A percentile compares a stretch with the other conserved stretches of the same genome.
Evolutionary conservation across 257 asterid genomes (phyloP).

Genomic region (Leptodermis oblonga): DNA sequence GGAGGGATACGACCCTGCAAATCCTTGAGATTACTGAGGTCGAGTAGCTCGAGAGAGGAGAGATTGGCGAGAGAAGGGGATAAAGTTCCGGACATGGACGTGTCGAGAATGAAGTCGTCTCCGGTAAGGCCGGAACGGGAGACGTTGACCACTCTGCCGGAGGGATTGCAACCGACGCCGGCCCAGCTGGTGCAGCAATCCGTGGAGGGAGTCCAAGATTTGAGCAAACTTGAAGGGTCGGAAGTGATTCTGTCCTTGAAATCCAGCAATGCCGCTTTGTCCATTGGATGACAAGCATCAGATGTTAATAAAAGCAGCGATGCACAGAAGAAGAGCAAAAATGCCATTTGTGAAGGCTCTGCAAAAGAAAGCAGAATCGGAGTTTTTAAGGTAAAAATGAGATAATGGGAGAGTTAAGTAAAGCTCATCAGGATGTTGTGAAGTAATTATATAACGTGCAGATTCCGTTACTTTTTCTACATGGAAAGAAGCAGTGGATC

Average conservation of each 20-base stretch:
- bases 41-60: conserved; percentile 43
- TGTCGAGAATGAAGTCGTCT: conserved; percentile 31
- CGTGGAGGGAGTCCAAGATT: conserved; percentile 48
- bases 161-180: conserved; percentile 44
- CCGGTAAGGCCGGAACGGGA: conserved; percentile 48
- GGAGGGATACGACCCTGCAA: conserved; percentile 45
- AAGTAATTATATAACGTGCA: background rate
- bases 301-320: conserved; percentile 14
- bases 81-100: conserved; percentile 44
- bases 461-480: background rate
- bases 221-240: conserved; percentile 45
- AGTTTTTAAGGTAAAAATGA: background rate
- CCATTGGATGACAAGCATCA: conserved; percentile 46
- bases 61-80: conserved; percentile 61
- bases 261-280: conserved; percentile 45
- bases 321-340: conserved; percentile 19
- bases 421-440: background rate
- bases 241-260: conserved; percentile 44
- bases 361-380: background rate
- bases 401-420: background rate
- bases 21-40: conserved; percentile 46
- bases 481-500: too few species aligned
- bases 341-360: conserved; percentile 2
- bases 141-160: conserved; percentile 47
- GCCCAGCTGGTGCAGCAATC: conserved; percentile 68